Evolutionary conservation across 352 stramenopile species (phyloP).

Genomic region (Hyaloperonospora arabidopsidis): DNA sequence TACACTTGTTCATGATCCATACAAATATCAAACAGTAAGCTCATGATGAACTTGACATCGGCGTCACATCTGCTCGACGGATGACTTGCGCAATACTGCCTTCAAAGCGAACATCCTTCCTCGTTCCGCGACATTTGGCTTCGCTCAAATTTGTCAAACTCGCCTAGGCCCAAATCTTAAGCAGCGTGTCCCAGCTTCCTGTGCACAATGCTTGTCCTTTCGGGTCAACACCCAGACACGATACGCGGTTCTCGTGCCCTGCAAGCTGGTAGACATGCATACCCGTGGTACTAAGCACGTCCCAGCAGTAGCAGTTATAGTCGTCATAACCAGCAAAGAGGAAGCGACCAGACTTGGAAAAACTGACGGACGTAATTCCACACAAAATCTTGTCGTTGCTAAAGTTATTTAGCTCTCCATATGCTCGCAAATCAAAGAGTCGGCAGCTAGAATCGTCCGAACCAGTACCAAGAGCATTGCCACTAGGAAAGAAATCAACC

Average conservation of each 20-base stretch:
- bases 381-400: conserved; percentile 94
- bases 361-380: conserved; percentile 95
- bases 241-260: conserved; percentile 95
- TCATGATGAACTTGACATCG: too few relatives aligned
- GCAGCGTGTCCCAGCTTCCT: conserved; percentile 96
- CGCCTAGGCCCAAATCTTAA: conserved; percentile 94
- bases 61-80: too few relatives aligned
- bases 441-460: conserved; percentile 96
- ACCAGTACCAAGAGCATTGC: conserved; percentile 90
- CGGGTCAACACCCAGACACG: conserved; percentile 93
- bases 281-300: conserved; percentile 87
- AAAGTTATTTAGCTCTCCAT: conserved; percentile 96
- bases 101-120: not conserved
- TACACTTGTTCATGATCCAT: too few relatives aligned
- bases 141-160: conserved; percentile 2
- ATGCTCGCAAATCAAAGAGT: conserved; percentile 95
- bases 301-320: conserved; percentile 96
- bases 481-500: conserved; percentile 96
- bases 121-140: not conserved
- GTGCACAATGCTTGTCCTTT: conserved; percentile 94
- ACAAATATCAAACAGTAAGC: too few relatives aligned
- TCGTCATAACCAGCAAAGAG: conserved; percentile 98
- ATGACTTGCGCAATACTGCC: too few relatives aligned
- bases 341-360: conserved; percentile 92
- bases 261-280: conserved; percentile 89